Evolutionary conservation across 306 rosid species (phyloP), one percentile per base, ranked within the genome.

Genomic region (Herpetospermum pedunculosum): DNA sequence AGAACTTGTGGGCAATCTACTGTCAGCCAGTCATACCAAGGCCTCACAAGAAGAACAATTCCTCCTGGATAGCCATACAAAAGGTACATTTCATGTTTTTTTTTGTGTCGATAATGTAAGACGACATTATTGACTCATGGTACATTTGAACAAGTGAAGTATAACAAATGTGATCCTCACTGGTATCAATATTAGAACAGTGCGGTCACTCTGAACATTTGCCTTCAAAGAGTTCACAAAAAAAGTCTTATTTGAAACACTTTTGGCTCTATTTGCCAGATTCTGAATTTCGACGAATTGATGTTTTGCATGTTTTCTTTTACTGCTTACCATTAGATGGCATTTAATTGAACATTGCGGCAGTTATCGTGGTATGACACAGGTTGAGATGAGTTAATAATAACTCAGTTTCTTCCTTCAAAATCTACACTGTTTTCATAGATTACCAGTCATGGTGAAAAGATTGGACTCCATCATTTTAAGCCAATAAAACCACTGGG

Each of bases 1-100:
- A 89, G 46, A 93, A 94, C 82, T 83, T 94, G 83, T 94, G 98
- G 98, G 89, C 87, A 83, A 75, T 89, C 77, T 93, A 94, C 85
- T 89, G 97, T 73, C 85, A 65, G 75, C 85, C 90, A 34, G 97
- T 94, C 75, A 77, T 77, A 34, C 98, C 97, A 54, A 85, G 80
- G 81, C 96, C 98, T 78, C 98, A 94, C 84, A 91, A 81, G 83
- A 89, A 79, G 87, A 75, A 84, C 9, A 89, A 78, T 82, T 74
- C 92, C 82, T 85, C 89, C 81, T 94, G 98, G 98, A n/a, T 82
- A 35, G 98, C 96, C 76, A 89, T 94, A 80, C 84, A 81, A 76
- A 83, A 89, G 97, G 98, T 91, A 87, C 40, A 21, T 28, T 13
- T 14, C 28, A 58, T 4, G 19, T 11, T 58, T 55, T 8, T 25